Base-by-base conservation (phyloP, 2,329 filamentous ascomycete genomes). In the Magnaporthiopsis incrustans region DNA sequence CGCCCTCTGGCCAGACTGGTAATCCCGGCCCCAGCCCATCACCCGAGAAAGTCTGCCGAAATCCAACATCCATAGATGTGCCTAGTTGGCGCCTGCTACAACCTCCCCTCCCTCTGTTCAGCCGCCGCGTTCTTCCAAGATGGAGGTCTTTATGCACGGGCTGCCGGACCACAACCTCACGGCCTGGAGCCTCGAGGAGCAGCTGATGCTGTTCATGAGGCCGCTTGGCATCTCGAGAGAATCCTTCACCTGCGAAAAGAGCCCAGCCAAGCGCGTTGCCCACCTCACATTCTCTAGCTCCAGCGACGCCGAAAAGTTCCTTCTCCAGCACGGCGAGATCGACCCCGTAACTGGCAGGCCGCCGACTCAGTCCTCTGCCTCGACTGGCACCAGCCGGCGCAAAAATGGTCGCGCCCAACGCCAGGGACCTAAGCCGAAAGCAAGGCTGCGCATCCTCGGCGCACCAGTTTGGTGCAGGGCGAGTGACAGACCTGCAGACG, bases 91-190 rank as follows among this genome's bases (percentile, higher is more conserved):
- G 22, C 22, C 44, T 53, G n/a, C n/a, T 25, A 53, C 6, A 22
- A 53, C 44, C 44, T 50, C 22, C 6, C 2, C 1, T 25, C 44
- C 44, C 44, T 53, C 44, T 25, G 7, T 14, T 53, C 15, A 15
- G 8, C 26, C 22, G 8, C 26, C 22, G 7, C 25, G 27, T 6
- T 11, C 33, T 30, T 30, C 35, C 59, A 58, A 38, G 8, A 83
- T 85, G 77, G 81, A 84, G 66, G 76, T 81, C 14, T 78, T 77
- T 50, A 68, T 84, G 38, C 66, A 63, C 18, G 77, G 78, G 14
- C 73, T 85, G 18, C 81, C 81, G 1, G 25, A 62, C 11, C 35
- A 62, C 12, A 71, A 76, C 33, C 67, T 83, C 35, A 72, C 75
- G 12, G 74, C 79, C 2, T 68, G 75, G 0, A 68, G 67, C 8